Percentiles rank a stretch among this genome's conserved stretches.
These are phyloP conservation scores for Antrodiella citrinella DNA, from an alignment of 768 basidiomycete genomes.

Conservation along the genomic window DNA sequence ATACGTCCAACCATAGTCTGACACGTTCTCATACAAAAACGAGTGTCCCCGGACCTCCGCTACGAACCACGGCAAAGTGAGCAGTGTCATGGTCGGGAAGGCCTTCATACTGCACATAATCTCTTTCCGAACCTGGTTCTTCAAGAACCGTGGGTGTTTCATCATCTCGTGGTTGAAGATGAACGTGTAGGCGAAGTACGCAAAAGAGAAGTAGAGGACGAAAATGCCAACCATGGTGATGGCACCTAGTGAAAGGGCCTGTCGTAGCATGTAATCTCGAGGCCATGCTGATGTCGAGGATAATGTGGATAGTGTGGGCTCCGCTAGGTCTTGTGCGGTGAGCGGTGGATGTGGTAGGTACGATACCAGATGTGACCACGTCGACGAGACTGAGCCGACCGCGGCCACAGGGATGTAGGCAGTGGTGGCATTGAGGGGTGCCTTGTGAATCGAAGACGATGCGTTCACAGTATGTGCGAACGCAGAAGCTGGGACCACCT, in stretches of 20 bases:
- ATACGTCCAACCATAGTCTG: constrained; percentile 75
- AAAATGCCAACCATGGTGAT: constrained; percentile 80
- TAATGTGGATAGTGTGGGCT: constrained; percentile 16
- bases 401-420: constrained; percentile 27
- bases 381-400: constrained; percentile 19
- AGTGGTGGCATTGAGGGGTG: constrained; percentile 22
- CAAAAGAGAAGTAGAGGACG: constrained; percentile 82
- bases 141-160: constrained; percentile 88
- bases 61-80: constrained; percentile 93
- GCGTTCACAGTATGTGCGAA: constrained; percentile 15
- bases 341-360: constrained; percentile 51
- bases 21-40: constrained; percentile 67
- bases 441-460: constrained; percentile 11
- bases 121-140: constrained; percentile 78
- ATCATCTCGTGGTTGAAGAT: constrained; percentile 96
- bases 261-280: constrained; percentile 74
- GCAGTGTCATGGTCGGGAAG: constrained; percentile 73
- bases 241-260: constrained; percentile 58
- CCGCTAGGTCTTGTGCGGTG: constrained; percentile 25
- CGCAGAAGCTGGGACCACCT: constrained; percentile 49
- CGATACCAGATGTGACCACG: constrained; percentile 48
- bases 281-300: constrained; percentile 65
- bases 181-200: constrained; percentile 71
- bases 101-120: constrained; percentile 66
- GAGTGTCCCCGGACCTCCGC: constrained; percentile 85